Percentiles rank a stretch among this genome's conserved stretches.
Conservation (phyloP, 768 basidiomycete genomes). For the Xerocomellus chrysenteron region DNA sequence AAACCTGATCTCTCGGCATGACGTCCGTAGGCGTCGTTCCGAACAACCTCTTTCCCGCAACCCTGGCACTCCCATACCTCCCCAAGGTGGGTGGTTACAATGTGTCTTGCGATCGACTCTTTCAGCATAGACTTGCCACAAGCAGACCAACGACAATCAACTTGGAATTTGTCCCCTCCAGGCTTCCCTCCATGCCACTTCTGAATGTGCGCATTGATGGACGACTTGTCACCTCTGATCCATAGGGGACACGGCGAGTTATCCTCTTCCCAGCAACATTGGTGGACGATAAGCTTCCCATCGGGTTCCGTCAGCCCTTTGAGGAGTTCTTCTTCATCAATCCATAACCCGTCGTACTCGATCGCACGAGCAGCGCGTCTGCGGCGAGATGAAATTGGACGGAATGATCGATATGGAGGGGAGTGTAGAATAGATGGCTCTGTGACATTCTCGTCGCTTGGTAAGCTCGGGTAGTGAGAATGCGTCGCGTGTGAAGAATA, state of each 20-base stretch:
- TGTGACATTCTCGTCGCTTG: not conserved
- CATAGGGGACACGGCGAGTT: slow-evolving; percentile 9
- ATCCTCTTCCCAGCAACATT: slow-evolving; percentile 13
- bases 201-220: slow-evolving; percentile 15
- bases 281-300: slow-evolving; percentile 1
- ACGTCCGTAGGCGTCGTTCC: slow-evolving; percentile 8
- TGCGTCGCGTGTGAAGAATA: not conserved
- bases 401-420: not conserved
- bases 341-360: not conserved
- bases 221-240: slow-evolving; percentile 17
- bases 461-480: not conserved
- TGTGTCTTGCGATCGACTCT: slow-evolving; percentile 22
- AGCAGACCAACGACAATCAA: slow-evolving; percentile 10
- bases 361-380: not conserved
- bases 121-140: slow-evolving; percentile 23
- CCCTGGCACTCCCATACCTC: slow-evolving; percentile 17
- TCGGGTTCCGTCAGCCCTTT: not conserved
- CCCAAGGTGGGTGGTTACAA: slow-evolving; percentile 16
- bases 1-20: slow-evolving; percentile 1
- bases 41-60: slow-evolving; percentile 11
- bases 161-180: slow-evolving; percentile 8
- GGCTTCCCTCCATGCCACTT: slow-evolving; percentile 16
- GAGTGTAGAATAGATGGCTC: not conserved
- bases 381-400: not conserved
- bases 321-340: slow-evolving; percentile 14